Percentiles rank a stretch among this genome's conserved stretches.
These are phyloP conservation scores for Lentinula sp. DNA, from an alignment of 768 basidiomycete genomes.

Conservation along the genomic window DNA sequence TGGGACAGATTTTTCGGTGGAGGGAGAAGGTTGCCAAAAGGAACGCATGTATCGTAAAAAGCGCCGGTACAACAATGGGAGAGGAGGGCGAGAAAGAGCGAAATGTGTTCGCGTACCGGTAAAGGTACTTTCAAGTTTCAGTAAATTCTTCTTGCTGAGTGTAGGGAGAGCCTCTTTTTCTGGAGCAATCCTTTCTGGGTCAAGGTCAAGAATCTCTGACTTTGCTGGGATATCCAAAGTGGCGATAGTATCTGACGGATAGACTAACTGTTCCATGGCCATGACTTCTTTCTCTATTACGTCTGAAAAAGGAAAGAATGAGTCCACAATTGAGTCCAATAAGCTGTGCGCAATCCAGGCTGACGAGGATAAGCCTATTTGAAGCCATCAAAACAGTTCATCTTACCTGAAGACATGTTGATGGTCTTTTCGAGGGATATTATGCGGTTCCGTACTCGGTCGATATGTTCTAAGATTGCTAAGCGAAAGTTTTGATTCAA, in stretches of 20 bases:
- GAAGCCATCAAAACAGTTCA: background rate
- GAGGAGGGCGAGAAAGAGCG: conserved; percentile 22
- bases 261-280: conserved; percentile 69
- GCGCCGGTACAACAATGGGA: conserved; percentile 28
- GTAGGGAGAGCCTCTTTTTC: conserved; percentile 3
- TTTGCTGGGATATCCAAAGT: background rate
- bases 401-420: conserved; percentile 68
- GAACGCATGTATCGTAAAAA: conserved; percentile 24
- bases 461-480: conserved; percentile 54
- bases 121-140: background rate
- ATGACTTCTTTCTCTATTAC: conserved; percentile 78
- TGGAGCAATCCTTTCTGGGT: background rate
- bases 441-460: conserved; percentile 69
- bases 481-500: conserved; percentile 3
- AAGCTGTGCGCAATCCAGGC: conserved; percentile 95
- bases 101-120: conserved; percentile 3
- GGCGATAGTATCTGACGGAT: conserved; percentile 18
- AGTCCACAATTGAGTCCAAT: conserved; percentile 90
- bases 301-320: conserved; percentile 81
- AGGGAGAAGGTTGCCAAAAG: conserved; percentile 7
- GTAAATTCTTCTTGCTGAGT: conserved; percentile 1
- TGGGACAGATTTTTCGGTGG: background rate
- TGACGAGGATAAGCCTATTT: conserved; percentile 18
- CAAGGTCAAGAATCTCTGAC: background rate
- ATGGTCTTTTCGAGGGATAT: conserved; percentile 53